Evolutionary conservation across 2,329 filamentous ascomycete species (phyloP).

Genomic region (Colletotrichum sp.): DNA sequence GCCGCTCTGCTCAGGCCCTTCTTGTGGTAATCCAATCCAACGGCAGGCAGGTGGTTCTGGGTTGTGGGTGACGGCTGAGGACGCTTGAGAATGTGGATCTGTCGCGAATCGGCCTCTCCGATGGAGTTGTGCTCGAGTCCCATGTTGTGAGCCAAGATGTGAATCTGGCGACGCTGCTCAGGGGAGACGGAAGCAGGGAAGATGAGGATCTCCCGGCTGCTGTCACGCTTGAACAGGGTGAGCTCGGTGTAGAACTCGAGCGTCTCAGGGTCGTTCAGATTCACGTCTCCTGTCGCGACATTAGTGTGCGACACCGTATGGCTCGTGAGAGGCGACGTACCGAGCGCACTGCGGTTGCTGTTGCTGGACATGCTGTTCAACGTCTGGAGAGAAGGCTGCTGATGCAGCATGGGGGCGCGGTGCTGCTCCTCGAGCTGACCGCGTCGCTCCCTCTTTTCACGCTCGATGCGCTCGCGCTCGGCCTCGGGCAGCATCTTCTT

Average conservation of each 20-base stretch:
- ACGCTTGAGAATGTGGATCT: slow-evolving; percentile 86
- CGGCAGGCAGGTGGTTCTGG: slow-evolving; percentile 65
- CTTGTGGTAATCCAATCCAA: slow-evolving; percentile 77
- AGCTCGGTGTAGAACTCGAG: slow-evolving; percentile 91
- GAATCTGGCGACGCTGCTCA: slow-evolving; percentile 85
- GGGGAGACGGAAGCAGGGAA: slow-evolving; percentile 84
- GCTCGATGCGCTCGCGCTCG: slow-evolving; percentile 93
- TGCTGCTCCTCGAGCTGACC: slow-evolving; percentile 98
- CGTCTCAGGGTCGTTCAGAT: slow-evolving; percentile 89
- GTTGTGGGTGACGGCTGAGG: slow-evolving; percentile 57
- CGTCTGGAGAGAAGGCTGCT: slow-evolving; percentile 86
- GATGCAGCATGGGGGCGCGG: slow-evolving; percentile 77
- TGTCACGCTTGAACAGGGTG: slow-evolving; percentile 84
- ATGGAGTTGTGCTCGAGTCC: slow-evolving; percentile 89
- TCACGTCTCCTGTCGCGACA: slow-evolving; percentile 64
- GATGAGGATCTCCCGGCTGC: slow-evolving; percentile 77
- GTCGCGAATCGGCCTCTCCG: slow-evolving; percentile 84
- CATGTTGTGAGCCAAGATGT: slow-evolving; percentile 95
- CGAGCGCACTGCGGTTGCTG: slow-evolving; percentile 50
- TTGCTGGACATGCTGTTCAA: slow-evolving; percentile 70
- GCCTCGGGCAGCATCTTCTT: slow-evolving; percentile 99
- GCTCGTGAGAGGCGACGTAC: background rate
- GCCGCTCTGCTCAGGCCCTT: slow-evolving; percentile 90
- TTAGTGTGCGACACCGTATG: slow-evolving; percentile 19
- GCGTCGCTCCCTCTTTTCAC: slow-evolving; percentile 94